Evolutionary conservation across 495 filamentous ascomycete genomes (phyloP), one percentile per base, ranked within the genome.

Genomic region (Cairneyella variabilis): DNA sequence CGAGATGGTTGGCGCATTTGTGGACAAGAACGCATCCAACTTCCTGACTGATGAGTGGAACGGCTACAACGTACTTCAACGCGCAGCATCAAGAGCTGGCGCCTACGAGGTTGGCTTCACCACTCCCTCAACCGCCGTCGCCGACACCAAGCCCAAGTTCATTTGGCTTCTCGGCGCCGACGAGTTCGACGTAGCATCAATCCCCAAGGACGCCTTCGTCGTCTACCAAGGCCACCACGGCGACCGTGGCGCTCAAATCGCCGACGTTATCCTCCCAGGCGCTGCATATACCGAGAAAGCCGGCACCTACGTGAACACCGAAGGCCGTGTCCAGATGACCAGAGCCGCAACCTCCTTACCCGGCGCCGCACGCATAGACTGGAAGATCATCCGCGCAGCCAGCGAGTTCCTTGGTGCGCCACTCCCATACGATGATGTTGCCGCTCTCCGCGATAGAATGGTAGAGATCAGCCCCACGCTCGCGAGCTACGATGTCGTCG

Each of bases 171-270:
- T 98, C 34, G 95, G 93, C 34, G 93, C 93, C 21, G 93, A 97
- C 67, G 95, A 98, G 71, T 78, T 97, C 59, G 71, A 72, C 43
- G 77, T 83, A 48, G 75, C 76, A 26, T 89, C 95, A 54, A 84
- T 97, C 50, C 93, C 93, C 43, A 93, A 90, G 71, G 87, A 90
- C 62, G 92, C 92, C 8, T 97, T 97, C 71, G 85, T 98, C 54
- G 76, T 98, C 66, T 98, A 98, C 72, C 93, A 98, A 70, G 93
- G 93, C 56, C 93, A 98, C 69, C 93, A 98, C 65, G 93, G 93
- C 67, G 93, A 98, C 73, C 77, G 80, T 30, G 95, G 92, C 48
- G 95, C 93, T 30, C 85, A 95, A 69, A 76, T 95, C 56, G 93
- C 93, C 12, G 92, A 98, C 64, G 83, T 98, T 56, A 83, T 98